A percentile compares a stretch with the other conserved stretches of the same genome.
Conservation (phyloP, 192 early-diverging fungal species). For the Backusella parvicylindrica region DNA sequence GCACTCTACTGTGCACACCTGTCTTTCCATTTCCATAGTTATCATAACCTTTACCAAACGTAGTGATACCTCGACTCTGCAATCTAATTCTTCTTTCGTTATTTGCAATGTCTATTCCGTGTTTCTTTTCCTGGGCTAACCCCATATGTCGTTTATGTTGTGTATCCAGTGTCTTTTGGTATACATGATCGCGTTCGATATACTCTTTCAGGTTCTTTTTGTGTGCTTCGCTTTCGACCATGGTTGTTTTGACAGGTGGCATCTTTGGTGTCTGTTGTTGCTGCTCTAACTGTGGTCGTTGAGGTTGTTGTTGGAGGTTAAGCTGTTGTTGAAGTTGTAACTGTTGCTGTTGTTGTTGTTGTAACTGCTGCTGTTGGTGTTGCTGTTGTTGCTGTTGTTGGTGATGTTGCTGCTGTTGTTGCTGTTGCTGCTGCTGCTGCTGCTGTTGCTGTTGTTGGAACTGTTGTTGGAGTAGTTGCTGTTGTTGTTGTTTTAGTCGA, state of each 20-base stretch:
- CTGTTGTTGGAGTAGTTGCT: not conserved
- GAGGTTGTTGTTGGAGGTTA: not conserved
- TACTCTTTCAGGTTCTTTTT: constrained; percentile 36
- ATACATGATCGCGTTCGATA: constrained; percentile 41
- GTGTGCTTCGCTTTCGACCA: constrained; percentile 4
- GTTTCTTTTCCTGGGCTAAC: constrained; percentile 41
- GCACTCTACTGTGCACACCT: constrained; percentile 34
- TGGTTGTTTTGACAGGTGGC: constrained; percentile 6
- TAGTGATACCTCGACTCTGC: constrained; percentile 24
- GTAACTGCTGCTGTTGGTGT: not conserved
- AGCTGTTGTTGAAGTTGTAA: not conserved
- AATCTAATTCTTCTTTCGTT: constrained; percentile 30
- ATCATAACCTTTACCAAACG: constrained; percentile 60
- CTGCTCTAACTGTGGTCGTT: not conserved
- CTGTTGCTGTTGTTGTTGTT: not conserved
- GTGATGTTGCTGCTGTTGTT: not conserved
- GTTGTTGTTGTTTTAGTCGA: not conserved
- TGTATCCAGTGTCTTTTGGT: constrained; percentile 44
- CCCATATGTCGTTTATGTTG: constrained; percentile 46
- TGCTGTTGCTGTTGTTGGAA: not conserved
- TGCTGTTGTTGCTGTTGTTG: not conserved
- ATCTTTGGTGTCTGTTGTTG: not conserved
- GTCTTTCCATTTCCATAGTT: constrained; percentile 57
- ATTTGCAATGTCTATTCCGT: constrained; percentile 32
- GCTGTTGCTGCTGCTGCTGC: not conserved